A percentile compares a stretch with the other conserved stretches of the same genome.
These are phyloP conservation scores for Inonotus obliquus DNA, from an alignment of 1,284 basidiomycete genomes.

Conservation along the genomic window DNA sequence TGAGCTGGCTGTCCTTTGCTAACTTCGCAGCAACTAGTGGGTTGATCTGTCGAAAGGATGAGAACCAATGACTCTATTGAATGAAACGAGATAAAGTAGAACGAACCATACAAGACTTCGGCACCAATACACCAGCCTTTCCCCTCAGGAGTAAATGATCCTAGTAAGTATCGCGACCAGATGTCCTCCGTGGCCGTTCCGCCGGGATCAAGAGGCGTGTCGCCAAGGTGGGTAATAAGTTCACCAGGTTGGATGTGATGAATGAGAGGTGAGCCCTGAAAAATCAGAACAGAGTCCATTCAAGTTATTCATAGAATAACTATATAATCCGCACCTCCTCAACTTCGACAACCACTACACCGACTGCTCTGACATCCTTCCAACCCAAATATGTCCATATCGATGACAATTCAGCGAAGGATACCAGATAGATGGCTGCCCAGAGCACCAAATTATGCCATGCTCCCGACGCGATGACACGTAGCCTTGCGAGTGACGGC, in stretches of 20 bases:
- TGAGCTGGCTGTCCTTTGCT: constrained; percentile 13
- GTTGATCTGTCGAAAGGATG: constrained; percentile 16
- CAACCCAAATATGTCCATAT: constrained; percentile 43
- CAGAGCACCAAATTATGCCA: constrained; percentile 62
- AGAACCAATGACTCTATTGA: neutral
- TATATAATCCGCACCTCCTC: constrained; percentile 35
- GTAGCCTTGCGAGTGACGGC: constrained; percentile 38
- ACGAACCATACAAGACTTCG: constrained; percentile 32
- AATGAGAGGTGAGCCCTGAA: constrained; percentile 51
- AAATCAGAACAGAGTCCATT: neutral
- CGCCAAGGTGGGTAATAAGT: constrained; percentile 56
- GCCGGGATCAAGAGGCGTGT: constrained; percentile 36
- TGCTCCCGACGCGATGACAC: constrained; percentile 61
- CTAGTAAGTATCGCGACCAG: constrained; percentile 46
- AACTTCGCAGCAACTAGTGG: constrained; percentile 20
- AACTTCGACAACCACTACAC: constrained; percentile 47
- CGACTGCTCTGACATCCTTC: constrained; percentile 41
- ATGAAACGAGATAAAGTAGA: neutral
- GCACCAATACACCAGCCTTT: constrained; percentile 58
- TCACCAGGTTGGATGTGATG: constrained; percentile 47
- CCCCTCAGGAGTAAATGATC: constrained; percentile 19
- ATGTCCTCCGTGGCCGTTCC: constrained; percentile 26
- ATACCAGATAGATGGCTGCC: constrained; percentile 32
- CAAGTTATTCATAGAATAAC: neutral
- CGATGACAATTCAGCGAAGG: constrained; percentile 26